Conservation (phyloP, 257 asterid species). For the Salvia splendens region DNA sequence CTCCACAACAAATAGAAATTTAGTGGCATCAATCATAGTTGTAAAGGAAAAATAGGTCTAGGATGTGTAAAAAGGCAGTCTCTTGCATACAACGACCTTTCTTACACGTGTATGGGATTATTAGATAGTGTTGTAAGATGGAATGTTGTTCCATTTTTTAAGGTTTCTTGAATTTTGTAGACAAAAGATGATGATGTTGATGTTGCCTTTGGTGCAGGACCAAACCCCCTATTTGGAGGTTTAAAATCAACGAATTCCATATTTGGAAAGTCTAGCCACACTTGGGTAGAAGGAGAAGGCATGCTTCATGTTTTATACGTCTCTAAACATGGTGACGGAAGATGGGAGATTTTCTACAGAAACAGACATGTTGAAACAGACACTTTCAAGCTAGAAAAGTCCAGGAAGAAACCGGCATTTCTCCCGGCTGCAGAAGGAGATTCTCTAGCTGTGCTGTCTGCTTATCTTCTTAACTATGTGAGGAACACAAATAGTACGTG, state of each 20-base stretch:
- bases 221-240: slow-evolving; percentile 52
- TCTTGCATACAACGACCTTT: neutral
- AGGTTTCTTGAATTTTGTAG: neutral
- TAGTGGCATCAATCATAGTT: neutral
- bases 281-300: slow-evolving; percentile 60
- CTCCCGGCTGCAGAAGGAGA: slow-evolving; percentile 57
- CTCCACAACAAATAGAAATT: no score
- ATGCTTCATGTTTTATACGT: slow-evolving; percentile 57
- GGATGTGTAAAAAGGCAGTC: neutral
- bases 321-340: slow-evolving; percentile 23
- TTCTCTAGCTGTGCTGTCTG: slow-evolving; percentile 45
- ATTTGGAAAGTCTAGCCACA: slow-evolving; percentile 47
- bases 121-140: no score
- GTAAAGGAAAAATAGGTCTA: slow-evolving; percentile 9
- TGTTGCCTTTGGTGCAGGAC: slow-evolving; percentile 35
- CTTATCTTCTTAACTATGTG: slow-evolving; percentile 52
- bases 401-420: slow-evolving; percentile 39
- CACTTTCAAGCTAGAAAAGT: slow-evolving; percentile 41
- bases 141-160: no score
- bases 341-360: slow-evolving; percentile 37
- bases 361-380: slow-evolving; percentile 47
- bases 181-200: neutral
- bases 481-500: neutral
- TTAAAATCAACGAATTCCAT: slow-evolving; percentile 44
- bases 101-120: neutral